These are phyloP conservation scores for Pythium insidiosum DNA, from an alignment of 352 stramenopile species.

Conservation along the genomic window DNA sequence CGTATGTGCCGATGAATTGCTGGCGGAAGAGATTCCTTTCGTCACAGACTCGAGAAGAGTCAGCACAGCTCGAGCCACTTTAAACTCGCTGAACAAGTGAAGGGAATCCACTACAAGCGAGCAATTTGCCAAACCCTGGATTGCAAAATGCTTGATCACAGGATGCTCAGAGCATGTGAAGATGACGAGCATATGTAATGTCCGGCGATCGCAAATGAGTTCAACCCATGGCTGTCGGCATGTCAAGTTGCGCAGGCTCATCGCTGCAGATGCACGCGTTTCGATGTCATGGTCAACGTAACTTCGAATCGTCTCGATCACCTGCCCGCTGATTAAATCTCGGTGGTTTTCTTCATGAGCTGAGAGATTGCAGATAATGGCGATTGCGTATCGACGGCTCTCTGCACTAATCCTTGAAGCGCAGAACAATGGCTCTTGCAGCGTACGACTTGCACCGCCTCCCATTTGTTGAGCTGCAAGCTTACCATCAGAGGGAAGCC, in stretches of 20 bases:
- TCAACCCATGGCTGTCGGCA: conserved; percentile 68
- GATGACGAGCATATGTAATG: conserved; percentile 41
- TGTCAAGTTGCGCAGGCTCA: conserved; percentile 70
- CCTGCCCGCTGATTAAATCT: conserved; percentile 69
- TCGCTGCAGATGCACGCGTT: conserved; percentile 54
- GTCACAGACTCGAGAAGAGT: conserved; percentile 31
- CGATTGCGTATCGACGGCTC: conserved; percentile 46
- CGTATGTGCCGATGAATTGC: background rate
- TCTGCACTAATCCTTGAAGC: conserved; percentile 21
- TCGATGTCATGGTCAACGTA: conserved; percentile 68
- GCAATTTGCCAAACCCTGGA: conserved; percentile 67
- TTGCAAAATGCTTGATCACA: conserved; percentile 50
- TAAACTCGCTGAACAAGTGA: conserved; percentile 65
- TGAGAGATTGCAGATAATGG: conserved; percentile 70
- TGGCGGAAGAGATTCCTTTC: background rate
- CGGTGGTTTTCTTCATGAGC: conserved; percentile 74
- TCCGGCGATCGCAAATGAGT: conserved; percentile 71
- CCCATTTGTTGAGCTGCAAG: too few relatives aligned
- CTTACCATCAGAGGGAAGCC: background rate
- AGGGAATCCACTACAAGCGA: conserved; percentile 66
- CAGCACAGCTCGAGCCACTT: conserved; percentile 39
- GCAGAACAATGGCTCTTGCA: background rate
- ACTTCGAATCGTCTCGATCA: conserved; percentile 56
- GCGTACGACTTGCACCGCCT: too few relatives aligned
- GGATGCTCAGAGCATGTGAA: conserved; percentile 49